Percentiles rank a stretch among this genome's conserved stretches.
Conservation (phyloP, 2,329 filamentous ascomycete species). For the Juglanconis juglandina region DNA sequence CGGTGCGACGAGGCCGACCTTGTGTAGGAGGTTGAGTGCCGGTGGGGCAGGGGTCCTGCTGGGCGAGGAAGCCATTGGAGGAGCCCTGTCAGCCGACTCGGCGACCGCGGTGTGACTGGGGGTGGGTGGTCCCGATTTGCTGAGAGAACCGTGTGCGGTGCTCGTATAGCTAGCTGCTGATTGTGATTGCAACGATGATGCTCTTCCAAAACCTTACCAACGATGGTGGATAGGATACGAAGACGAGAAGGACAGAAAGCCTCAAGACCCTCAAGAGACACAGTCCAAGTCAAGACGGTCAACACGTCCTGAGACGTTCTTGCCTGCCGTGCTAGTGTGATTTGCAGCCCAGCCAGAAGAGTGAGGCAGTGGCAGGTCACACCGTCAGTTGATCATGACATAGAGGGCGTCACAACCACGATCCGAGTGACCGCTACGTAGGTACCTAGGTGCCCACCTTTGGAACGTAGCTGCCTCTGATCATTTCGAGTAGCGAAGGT, state of each 20-base stretch:
- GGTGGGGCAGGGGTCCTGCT: neutral
- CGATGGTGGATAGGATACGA: neutral
- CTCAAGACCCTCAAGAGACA: neutral
- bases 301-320: neutral
- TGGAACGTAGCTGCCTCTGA: too few species aligned
- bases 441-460: too few species aligned
- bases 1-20: neutral
- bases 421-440: too few species aligned
- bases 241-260: neutral
- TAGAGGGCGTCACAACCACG: neutral
- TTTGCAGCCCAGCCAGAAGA: neutral
- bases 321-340: neutral
- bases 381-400: neutral
- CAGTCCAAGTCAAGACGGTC: neutral
- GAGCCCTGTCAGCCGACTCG: neutral
- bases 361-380: conserved; percentile 5
- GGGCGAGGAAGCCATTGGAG: neutral
- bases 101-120: neutral
- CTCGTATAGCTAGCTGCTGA: too few species aligned
- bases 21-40: neutral
- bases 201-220: neutral
- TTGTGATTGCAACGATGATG: neutral
- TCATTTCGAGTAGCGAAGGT: too few species aligned
- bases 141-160: neutral
- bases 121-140: neutral